These are phyloP conservation scores for Ophiostoma sp. DNA, from an alignment of 2,329 filamentous ascomycete species.

Conservation along the genomic window DNA sequence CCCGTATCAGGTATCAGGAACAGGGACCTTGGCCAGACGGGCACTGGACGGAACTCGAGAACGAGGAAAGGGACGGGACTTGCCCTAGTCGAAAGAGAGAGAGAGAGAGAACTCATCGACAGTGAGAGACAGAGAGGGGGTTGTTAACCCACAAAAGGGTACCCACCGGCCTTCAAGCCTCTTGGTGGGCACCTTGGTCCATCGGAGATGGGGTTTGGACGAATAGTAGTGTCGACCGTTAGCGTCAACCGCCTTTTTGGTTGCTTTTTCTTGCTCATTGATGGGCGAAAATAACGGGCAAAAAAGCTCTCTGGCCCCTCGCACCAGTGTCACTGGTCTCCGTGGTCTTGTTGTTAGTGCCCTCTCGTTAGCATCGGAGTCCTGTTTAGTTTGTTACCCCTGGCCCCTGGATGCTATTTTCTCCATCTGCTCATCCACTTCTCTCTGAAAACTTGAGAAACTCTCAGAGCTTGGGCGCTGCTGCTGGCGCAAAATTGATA, in stretches of 20 bases:
- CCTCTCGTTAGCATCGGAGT: conserved; percentile 5
- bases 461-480: neutral
- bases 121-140: neutral
- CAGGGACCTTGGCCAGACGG: too few species aligned
- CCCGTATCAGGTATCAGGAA: neutral
- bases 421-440: neutral
- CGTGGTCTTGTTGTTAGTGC: neutral
- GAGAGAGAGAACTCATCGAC: neutral
- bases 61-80: neutral
- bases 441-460: neutral
- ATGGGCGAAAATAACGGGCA: neutral
- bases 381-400: neutral
- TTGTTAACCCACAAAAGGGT: neutral
- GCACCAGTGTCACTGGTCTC: neutral
- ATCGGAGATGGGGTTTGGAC: conserved; percentile 2
- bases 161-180: neutral
- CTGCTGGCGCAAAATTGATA: neutral
- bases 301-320: neutral
- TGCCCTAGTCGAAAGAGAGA: neutral
- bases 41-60: neutral
- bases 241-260: neutral
- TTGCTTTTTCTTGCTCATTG: neutral
- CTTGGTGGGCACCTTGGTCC: neutral
- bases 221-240: neutral
- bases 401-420: neutral